Base-by-base conservation (phyloP, 208 protist species). In the Leishmania arabica region DNA sequence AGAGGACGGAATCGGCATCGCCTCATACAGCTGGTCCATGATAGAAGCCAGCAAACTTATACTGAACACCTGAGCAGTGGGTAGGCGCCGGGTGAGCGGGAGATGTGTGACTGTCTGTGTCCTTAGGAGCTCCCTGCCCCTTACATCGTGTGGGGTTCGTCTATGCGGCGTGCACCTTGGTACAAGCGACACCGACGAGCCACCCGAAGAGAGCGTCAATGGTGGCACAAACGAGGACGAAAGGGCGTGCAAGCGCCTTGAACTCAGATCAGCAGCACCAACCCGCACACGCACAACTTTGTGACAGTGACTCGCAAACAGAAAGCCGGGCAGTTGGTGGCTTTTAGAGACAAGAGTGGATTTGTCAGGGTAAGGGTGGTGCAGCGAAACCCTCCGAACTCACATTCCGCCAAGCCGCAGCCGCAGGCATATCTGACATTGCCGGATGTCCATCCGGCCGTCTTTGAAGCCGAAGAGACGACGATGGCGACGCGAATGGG, bases 1-100 rank as follows among this genome's bases (percentile, higher is more conserved):
- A 19, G 64, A 80, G 53, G 64, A 65, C 60, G 77, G 83, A 15
- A 85, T 74, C n/a, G 80, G 75, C 72, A 79, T 62, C 19, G 84
- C 84, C 34, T 88, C 81, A 49, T 91, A 89, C n/a, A 87, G 80
- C 58, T 83, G 74, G 15, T 90, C 72, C 88, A 91, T 91, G 34
- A 45, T 27, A 51, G 15, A 9, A 45, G n/a, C 3, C 51, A 45
- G 15, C 31, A 31, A 3, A 21, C 13, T 21, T 45, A 42, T 31
- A 27, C 58, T 11, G n/a, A 47, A n/a, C 8, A 45, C 19, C 7
- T 0, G 17, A 21, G 34, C 24, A 11, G 47, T 45, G 31, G 51
- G 47, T 27, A 34, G 42, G 45, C 13, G 13, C 5, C 42, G 27
- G 8, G 47, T 54, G 45, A 73, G 42, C 9, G 42, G 27, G 21